A percentile compares a stretch with the other conserved stretches of the same genome.
These are phyloP conservation scores for Ogataea salicorniae DNA, from an alignment of 805 yeast genomes.

Conservation along the genomic window DNA sequence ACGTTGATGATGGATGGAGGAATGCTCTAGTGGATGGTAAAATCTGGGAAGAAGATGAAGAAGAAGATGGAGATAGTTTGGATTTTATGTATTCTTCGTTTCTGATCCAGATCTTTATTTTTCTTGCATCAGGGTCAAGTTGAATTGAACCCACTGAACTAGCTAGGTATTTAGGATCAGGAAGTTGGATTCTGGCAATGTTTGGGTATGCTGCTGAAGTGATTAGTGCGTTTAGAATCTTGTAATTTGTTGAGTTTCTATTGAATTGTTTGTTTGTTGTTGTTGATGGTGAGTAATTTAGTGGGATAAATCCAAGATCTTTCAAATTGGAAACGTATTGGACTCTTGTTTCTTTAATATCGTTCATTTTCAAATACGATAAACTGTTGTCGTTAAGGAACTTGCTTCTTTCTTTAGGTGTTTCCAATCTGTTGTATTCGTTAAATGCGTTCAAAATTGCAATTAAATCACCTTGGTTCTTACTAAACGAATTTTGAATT, in stretches of 20 bases:
- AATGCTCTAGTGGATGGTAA: conserved; percentile 69
- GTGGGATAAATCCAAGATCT: conserved; percentile 73
- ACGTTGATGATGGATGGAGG: conserved; percentile 78
- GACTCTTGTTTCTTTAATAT: conserved; percentile 61
- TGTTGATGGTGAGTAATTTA: conserved; percentile 33
- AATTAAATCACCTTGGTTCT: conserved; percentile 69
- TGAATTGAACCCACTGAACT: conserved; percentile 77
- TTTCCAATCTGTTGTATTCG: conserved; percentile 37
- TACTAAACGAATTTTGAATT: conserved; percentile 35
- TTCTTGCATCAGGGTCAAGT: conserved; percentile 75
- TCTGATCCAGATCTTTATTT: conserved; percentile 68
- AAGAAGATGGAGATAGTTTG: conserved; percentile 1
- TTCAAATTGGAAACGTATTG: conserved; percentile 69
- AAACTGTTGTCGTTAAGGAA: conserved; percentile 53
- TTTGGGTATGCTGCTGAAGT: conserved; percentile 84
- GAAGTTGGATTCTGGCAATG: conserved; percentile 72
- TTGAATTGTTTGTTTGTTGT: conserved; percentile 33
- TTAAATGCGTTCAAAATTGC: conserved; percentile 58
- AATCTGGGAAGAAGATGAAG: conserved; percentile 5
- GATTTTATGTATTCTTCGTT: conserved; percentile 46
- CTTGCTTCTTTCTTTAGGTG: conserved; percentile 32
- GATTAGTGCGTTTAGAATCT: conserved; percentile 59
- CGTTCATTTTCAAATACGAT: conserved; percentile 61
- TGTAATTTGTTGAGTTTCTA: conserved; percentile 44
- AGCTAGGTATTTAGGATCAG: conserved; percentile 70